phyloP scores from a whole-genome alignment of 306 rosid species.

The Luffa aegyptiaca region DNA sequence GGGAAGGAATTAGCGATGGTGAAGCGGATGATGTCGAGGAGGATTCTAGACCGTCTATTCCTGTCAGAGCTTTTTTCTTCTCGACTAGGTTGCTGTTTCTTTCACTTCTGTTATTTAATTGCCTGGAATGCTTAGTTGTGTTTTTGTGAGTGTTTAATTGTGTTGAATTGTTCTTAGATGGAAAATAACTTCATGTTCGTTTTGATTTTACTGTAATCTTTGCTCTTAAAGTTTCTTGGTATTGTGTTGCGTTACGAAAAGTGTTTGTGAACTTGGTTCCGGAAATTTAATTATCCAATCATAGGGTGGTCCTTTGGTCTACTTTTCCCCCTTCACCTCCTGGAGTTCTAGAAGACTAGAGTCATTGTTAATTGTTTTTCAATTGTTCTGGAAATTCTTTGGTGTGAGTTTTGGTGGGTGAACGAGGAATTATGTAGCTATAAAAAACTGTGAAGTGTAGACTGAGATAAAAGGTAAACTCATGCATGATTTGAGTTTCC shows the following conservation, averaged over 20 bases:
- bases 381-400: not conserved
- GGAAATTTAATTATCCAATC: not conserved
- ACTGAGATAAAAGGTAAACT: not conserved
- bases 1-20: conserved; percentile 31
- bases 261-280: not conserved
- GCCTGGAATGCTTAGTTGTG: not conserved
- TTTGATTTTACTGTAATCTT: not conserved
- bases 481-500: not conserved
- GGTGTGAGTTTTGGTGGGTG: not conserved
- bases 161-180: not conserved
- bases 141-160: not conserved
- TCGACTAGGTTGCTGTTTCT: conserved; percentile 52
- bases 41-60: conserved; percentile 45
- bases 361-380: not conserved
- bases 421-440: not conserved
- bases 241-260: not conserved
- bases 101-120: not conserved
- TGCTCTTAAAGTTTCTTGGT: not conserved
- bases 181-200: not conserved
- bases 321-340: not conserved
- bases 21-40: conserved; percentile 27
- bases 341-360: not conserved
- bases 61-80: conserved; percentile 78
- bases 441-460: not conserved
- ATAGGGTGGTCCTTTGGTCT: not conserved